These are phyloP conservation scores for Apostasia shenzhenica DNA, from an alignment of 106 monocot species.

Conservation along the genomic window DNA sequence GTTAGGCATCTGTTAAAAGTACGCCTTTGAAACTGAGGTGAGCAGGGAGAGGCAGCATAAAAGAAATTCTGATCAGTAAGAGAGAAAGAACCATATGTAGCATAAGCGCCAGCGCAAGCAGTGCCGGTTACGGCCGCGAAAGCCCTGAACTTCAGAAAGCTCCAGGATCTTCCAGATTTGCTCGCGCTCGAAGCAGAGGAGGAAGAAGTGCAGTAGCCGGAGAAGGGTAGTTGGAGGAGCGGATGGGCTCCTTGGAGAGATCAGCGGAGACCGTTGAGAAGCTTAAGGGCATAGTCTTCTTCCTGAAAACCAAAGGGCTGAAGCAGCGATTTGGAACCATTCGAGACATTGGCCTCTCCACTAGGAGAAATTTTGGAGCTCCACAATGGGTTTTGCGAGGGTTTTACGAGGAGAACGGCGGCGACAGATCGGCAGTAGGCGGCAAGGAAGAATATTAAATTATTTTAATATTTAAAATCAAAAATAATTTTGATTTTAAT, in stretches of 20 bases:
- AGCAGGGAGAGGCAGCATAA: too few relatives aligned
- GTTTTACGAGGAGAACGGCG: background rate
- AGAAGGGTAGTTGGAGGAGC: conserved; percentile 2
- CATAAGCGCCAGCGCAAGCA: conserved; percentile 40
- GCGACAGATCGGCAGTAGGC: too few relatives aligned
- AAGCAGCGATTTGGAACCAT: background rate
- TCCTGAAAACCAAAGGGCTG: background rate
- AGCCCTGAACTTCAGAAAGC: conserved; percentile 29
- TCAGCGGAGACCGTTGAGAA: conserved; percentile 6
- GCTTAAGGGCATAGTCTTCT: background rate
- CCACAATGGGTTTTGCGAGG: background rate
- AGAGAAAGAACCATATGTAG: conserved; percentile 37
- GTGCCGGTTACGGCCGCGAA: conserved; percentile 39
- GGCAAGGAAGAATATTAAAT: too few relatives aligned
- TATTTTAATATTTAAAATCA: too few relatives aligned
- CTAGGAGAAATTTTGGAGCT: background rate
- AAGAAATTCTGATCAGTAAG: too few relatives aligned
- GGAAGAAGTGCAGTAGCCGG: background rate
- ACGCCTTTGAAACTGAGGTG: too few relatives aligned
- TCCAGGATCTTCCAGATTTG: conserved; percentile 16
- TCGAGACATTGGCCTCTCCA: conserved; percentile 2
- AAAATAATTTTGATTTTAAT: too few relatives aligned
- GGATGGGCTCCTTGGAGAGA: background rate
- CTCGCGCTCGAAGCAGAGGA: background rate
- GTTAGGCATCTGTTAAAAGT: too few relatives aligned